Conservation (phyloP, 1,284 basidiomycete genomes). For the Cutaneotrichosporon dermatis region DNA sequence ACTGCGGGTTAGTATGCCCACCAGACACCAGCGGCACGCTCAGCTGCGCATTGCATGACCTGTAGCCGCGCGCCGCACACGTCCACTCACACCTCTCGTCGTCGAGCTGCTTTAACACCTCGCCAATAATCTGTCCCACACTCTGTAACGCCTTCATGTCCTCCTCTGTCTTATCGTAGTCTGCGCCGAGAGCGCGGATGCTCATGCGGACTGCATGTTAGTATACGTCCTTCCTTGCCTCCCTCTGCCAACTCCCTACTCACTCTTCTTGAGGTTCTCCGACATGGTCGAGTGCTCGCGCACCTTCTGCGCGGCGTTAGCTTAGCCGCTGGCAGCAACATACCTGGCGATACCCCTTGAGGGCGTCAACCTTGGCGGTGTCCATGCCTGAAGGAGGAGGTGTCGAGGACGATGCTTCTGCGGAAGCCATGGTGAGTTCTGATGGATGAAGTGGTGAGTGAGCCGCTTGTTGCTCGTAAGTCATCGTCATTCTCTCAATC, state of each 20-base stretch:
- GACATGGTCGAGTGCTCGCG: constrained; percentile 75
- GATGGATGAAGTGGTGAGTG: not conserved
- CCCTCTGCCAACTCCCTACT: constrained; percentile 39
- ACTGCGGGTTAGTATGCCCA: constrained; percentile 54
- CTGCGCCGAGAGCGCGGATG: constrained; percentile 79
- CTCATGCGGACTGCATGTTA: constrained; percentile 40
- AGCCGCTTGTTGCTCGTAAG: not conserved
- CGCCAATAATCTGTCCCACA: constrained; percentile 98
- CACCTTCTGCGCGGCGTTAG: constrained; percentile 66
- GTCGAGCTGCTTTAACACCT: constrained; percentile 97
- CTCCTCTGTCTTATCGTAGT: constrained; percentile 94
- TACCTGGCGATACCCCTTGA: constrained; percentile 49
- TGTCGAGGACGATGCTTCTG: constrained; percentile 28
- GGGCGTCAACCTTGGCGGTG: constrained; percentile 46
- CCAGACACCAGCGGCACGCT: not conserved
- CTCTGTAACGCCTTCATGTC: constrained; percentile 99
- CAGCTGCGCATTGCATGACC: not conserved
- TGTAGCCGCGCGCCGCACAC: not conserved
- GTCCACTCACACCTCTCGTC: constrained; percentile 82
- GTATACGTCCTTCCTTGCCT: not conserved
- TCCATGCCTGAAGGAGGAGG: constrained; percentile 20
- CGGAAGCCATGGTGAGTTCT: constrained; percentile 12
- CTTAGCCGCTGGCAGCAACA: not conserved
- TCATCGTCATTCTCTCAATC: not conserved
- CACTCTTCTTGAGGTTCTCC: constrained; percentile 79